Evolutionary conservation across 768 basidiomycete genomes (phyloP).

Genomic region (Lactarius sanguifluus): DNA sequence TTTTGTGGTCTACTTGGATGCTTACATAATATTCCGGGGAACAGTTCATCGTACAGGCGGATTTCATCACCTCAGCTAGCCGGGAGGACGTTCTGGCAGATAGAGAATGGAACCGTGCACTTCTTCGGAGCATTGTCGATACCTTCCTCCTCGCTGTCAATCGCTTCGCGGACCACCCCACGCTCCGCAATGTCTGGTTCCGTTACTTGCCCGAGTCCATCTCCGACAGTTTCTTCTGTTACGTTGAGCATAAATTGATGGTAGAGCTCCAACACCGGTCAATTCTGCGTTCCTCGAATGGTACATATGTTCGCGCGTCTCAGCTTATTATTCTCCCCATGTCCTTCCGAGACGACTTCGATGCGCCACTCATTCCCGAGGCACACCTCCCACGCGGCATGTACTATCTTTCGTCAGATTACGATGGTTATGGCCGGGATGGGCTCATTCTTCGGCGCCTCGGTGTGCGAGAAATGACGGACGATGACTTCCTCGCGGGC

Average conservation of each 20-base stretch:
- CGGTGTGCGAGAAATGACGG: conserved; percentile 25
- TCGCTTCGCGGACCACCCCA: conserved; percentile 25
- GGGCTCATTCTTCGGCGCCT: conserved; percentile 14
- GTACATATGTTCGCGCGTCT: conserved; percentile 20
- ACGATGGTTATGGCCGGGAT: conserved; percentile 5
- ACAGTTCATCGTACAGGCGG: conserved; percentile 37
- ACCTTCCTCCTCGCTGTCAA: conserved; percentile 32
- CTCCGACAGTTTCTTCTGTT: conserved; percentile 28
- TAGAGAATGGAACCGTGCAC: conserved; percentile 31
- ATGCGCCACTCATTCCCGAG: conserved; percentile 17
- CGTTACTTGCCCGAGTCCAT: conserved; percentile 32
- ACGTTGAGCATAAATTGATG: conserved; percentile 20
- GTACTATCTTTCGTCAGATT: conserved; percentile 25
- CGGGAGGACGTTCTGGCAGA: conserved; percentile 34
- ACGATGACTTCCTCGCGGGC: conserved; percentile 14
- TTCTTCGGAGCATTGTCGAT: conserved; percentile 30
- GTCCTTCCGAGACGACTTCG: conserved; percentile 6
- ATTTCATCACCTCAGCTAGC: conserved; percentile 35
- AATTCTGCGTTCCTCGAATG: conserved; percentile 30
- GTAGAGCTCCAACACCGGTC: conserved; percentile 10
- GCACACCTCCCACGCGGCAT: conserved; percentile 3
- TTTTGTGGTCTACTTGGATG: not conserved
- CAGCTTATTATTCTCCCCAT: conserved; percentile 17
- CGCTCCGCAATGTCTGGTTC: conserved; percentile 32
- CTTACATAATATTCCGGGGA: not conserved